Evolutionary conservation across 2,329 filamentous ascomycete genomes (phyloP).

Genomic region (Stagonosporopsis cucurbitacearum): DNA sequence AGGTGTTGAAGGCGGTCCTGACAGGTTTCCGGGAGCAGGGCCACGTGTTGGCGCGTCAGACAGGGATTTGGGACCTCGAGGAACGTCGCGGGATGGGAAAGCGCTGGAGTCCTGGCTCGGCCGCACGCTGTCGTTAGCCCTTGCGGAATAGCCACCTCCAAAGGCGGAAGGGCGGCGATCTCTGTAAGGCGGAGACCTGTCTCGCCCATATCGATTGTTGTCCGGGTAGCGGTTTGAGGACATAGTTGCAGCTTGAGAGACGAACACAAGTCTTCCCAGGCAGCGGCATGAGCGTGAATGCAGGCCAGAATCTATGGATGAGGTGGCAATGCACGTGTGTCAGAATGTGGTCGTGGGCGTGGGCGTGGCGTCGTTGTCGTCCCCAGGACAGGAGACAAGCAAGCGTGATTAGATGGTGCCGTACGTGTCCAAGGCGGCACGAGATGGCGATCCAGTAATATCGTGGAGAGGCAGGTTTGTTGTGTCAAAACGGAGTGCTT

Average conservation of each 20-base stretch:
- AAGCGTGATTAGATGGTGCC: background rate
- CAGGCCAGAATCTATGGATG: background rate
- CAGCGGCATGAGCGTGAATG: slow-evolving; percentile 10
- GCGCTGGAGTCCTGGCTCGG: slow-evolving; percentile 36
- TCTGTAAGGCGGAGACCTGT: slow-evolving; percentile 61
- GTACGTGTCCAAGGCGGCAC: background rate
- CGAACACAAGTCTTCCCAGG: background rate
- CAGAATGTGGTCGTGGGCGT: background rate
- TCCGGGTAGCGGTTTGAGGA: slow-evolving; percentile 46
- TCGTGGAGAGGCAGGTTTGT: background rate
- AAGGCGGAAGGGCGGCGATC: slow-evolving; percentile 72
- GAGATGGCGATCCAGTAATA: background rate
- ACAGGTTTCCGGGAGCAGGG: slow-evolving; percentile 40
- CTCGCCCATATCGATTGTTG: slow-evolving; percentile 50
- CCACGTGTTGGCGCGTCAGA: slow-evolving; percentile 65
- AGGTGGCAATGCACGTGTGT: background rate
- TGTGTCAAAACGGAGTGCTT: background rate
- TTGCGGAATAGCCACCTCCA: slow-evolving; percentile 59
- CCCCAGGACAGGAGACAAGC: background rate
- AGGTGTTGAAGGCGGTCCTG: slow-evolving; percentile 53
- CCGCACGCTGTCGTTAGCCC: slow-evolving; percentile 47
- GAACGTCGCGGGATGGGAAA: slow-evolving; percentile 64
- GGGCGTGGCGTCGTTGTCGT: too few relatives aligned
- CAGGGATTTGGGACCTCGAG: slow-evolving; percentile 80
- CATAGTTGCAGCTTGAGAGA: slow-evolving; percentile 28